These are phyloP conservation scores for Marchantia polymorpha DNA, from an alignment of 225 moss, liverwort and hornwort genomes.

Conservation along the genomic window DNA sequence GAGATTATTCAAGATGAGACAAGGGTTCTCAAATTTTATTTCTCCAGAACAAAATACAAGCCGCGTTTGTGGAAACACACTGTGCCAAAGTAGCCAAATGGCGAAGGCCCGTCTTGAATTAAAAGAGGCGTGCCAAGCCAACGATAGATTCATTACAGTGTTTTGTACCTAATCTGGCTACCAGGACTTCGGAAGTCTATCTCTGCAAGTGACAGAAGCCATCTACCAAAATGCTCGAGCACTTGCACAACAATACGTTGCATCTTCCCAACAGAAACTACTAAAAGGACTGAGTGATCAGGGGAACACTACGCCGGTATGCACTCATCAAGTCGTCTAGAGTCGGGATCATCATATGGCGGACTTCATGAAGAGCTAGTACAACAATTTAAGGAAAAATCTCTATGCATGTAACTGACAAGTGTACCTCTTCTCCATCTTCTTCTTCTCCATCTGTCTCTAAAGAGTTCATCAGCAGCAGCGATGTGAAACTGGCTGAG, in stretches of 20 bases:
- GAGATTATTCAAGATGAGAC: not conserved
- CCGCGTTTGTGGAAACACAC: constrained; percentile 34
- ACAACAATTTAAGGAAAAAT: constrained; percentile 22
- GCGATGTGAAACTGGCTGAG: constrained; percentile 16
- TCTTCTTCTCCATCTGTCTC: constrained; percentile 19
- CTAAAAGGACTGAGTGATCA: constrained; percentile 1
- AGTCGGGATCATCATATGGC: constrained; percentile 14
- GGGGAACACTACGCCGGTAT: constrained; percentile 34
- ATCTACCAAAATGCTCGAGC: constrained; percentile 52
- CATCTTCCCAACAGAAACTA: constrained; percentile 31
- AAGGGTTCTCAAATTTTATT: constrained; percentile 12
- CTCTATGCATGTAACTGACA: constrained; percentile 27
- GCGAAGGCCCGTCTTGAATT: constrained; percentile 23
- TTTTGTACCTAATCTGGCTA: constrained; percentile 22
- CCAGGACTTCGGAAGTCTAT: constrained; percentile 23
- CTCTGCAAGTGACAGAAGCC: constrained; percentile 37
- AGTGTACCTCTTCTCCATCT: constrained; percentile 11
- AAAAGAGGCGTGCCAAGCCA: constrained; percentile 29
- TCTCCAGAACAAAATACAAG: constrained; percentile 35
- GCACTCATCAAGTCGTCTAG: constrained; percentile 22
- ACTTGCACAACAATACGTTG: constrained; percentile 35
- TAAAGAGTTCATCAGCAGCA: constrained; percentile 18
- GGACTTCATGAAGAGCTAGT: constrained; percentile 34
- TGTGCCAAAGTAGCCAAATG: constrained; percentile 20
- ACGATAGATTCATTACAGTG: constrained; percentile 10